phyloP scores from a whole-genome alignment of 116 monocot genomes.

The Iris pallida region DNA sequence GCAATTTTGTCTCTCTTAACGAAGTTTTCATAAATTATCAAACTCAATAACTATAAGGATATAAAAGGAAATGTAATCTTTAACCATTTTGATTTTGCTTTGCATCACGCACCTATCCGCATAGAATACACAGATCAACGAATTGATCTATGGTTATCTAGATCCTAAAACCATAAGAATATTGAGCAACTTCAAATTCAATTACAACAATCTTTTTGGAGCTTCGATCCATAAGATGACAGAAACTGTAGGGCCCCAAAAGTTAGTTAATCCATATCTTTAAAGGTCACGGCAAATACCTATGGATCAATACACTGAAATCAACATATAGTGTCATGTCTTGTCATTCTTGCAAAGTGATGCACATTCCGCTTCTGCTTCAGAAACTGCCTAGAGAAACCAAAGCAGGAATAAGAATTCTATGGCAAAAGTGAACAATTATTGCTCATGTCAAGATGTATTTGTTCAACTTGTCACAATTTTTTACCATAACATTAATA shows the following conservation, averaged over 20 bases:
- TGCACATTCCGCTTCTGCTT: conserved; percentile 99
- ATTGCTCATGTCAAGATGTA: too few relatives aligned
- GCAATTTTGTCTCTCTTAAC: too few relatives aligned
- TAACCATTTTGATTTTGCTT: too few relatives aligned
- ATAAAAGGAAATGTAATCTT: too few relatives aligned
- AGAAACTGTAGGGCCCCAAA: conserved; percentile 96
- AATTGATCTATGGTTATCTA: conserved; percentile 98
- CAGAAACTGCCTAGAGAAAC: conserved; percentile 72
- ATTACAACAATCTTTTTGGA: conserved; percentile 93
- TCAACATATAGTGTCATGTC: conserved; percentile 29
- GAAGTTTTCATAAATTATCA: too few relatives aligned
- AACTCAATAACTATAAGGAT: too few relatives aligned
- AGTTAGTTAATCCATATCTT: conserved; percentile 99
- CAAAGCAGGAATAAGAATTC: not conserved
- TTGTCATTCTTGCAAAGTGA: conserved; percentile 83
- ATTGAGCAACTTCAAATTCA: conserved; percentile 67
- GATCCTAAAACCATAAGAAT: conserved; percentile 46
- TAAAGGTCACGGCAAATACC: conserved; percentile 97
- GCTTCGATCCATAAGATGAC: conserved; percentile 97
- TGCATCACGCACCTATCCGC: conserved; percentile 78
- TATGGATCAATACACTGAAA: conserved; percentile 23
- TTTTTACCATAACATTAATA: too few relatives aligned
- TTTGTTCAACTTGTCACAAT: too few relatives aligned
- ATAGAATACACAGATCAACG: conserved; percentile 93
- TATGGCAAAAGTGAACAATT: too few relatives aligned